A percentile compares a stretch with the other conserved stretches of the same genome.
Evolutionary conservation across 768 basidiomycete genomes (phyloP).

Genomic region (Suillus paluster): DNA sequence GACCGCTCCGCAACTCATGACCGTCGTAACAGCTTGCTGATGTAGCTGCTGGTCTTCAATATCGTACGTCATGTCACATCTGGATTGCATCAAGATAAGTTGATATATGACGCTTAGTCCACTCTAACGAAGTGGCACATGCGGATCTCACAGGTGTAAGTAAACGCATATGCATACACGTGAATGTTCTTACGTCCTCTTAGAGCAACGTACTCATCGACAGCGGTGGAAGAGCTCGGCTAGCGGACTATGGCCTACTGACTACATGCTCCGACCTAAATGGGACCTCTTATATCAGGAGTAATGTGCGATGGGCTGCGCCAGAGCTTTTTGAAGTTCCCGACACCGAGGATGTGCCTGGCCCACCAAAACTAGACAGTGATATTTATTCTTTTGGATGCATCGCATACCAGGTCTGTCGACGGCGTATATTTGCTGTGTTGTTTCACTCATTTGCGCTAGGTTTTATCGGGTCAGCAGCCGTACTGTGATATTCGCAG

Average conservation of each 20-base stretch:
- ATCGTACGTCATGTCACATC: conserved; percentile 7
- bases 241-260: conserved; percentile 1
- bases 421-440: not conserved
- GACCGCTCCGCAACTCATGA: not conserved
- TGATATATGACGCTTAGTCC: not conserved
- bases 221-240: not conserved
- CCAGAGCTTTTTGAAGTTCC: conserved; percentile 31
- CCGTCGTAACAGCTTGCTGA: conserved; percentile 7
- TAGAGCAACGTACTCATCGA: conserved; percentile 3
- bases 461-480: conserved; percentile 5
- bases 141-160: conserved; percentile 7
- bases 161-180: not conserved
- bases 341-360: conserved; percentile 9
- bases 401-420: conserved; percentile 30
- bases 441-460: not conserved
- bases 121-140: not conserved
- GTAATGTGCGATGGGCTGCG: conserved; percentile 36
- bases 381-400: conserved; percentile 20
- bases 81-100: not conserved
- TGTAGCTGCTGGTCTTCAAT: conserved; percentile 12
- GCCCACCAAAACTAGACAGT: conserved; percentile 3
- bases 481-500: conserved; percentile 7
- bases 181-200: not conserved
- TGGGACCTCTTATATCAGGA: conserved; percentile 16
- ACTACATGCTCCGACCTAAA: not conserved